These are phyloP conservation scores for Ilex aquifolium DNA, from an alignment of 257 asterid genomes.

Conservation along the genomic window DNA sequence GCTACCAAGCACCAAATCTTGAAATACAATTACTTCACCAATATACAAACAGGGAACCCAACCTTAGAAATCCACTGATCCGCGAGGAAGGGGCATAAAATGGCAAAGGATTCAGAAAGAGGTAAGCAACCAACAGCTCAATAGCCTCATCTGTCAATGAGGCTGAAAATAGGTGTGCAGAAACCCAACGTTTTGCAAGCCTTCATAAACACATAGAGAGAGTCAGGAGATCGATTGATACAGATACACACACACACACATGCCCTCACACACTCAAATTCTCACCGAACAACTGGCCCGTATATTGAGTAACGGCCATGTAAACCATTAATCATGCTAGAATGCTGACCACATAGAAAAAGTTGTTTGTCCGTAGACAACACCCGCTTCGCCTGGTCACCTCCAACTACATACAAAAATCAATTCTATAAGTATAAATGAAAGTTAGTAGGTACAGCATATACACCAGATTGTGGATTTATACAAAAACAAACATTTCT, in stretches of 20 bases:
- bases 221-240: conserved; percentile 1
- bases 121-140: conserved; percentile 85
- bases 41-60: background rate
- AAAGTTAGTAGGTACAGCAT: background rate
- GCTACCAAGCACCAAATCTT: too few species aligned
- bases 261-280: conserved; percentile 9
- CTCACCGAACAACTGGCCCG: conserved; percentile 84
- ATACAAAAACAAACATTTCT: conserved; percentile 14
- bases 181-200: conserved; percentile 98
- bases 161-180: conserved; percentile 82
- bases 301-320: conserved; percentile 81
- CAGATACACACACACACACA: background rate
- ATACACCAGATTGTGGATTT: background rate
- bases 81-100: conserved; percentile 76
- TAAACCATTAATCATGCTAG: conserved; percentile 86
- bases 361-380: conserved; percentile 63
- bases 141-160: conserved; percentile 75
- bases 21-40: too few species aligned
- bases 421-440: background rate
- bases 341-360: conserved; percentile 72
- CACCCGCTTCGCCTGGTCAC: conserved; percentile 46
- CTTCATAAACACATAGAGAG: conserved; percentile 25
- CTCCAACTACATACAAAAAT: conserved; percentile 11
- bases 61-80: conserved; percentile 88
- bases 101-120: conserved; percentile 81